A percentile compares a stretch with the other conserved stretches of the same genome.
phyloP scores from a whole-genome alignment of 495 filamentous ascomycete species.

The Glutinoglossum americanum region DNA sequence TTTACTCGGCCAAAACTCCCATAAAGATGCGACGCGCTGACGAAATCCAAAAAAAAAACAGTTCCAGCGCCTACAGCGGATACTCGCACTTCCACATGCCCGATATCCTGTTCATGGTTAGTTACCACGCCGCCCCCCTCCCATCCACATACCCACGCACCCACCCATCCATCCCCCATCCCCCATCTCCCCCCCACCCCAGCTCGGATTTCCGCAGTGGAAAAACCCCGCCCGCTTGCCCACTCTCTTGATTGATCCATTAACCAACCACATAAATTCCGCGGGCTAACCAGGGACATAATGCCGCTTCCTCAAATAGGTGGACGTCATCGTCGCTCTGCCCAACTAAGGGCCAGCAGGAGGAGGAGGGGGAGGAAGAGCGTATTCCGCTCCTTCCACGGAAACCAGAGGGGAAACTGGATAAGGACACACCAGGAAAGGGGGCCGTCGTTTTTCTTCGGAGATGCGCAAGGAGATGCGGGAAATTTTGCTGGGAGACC shows the following conservation, averaged over 20 bases:
- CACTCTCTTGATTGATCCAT: too few species aligned
- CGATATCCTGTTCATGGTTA: background rate
- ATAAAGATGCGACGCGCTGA: background rate
- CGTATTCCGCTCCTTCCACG: too few species aligned
- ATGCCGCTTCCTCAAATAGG: background rate
- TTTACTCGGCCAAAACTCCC: background rate
- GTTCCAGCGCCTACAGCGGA: background rate
- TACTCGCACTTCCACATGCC: background rate
- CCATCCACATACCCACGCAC: too few species aligned
- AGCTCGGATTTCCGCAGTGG: background rate
- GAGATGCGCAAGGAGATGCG: too few species aligned
- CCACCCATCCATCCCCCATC: background rate
- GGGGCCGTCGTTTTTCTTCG: too few species aligned
- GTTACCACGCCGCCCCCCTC: background rate
- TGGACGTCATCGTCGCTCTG: background rate
- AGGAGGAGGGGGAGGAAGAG: too few species aligned
- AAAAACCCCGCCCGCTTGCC: too few species aligned
- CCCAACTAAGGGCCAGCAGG: too few species aligned
- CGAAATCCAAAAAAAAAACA: background rate
- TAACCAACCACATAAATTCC: too few species aligned
- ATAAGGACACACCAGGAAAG: too few species aligned
- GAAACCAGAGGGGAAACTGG: too few species aligned
- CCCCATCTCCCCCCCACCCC: background rate
- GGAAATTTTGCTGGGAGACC: too few species aligned
- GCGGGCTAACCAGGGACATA: background rate